A percentile compares a stretch with the other conserved stretches of the same genome.
phyloP scores from a whole-genome alignment of 495 filamentous ascomycete genomes.

The Penicillium angulare region DNA sequence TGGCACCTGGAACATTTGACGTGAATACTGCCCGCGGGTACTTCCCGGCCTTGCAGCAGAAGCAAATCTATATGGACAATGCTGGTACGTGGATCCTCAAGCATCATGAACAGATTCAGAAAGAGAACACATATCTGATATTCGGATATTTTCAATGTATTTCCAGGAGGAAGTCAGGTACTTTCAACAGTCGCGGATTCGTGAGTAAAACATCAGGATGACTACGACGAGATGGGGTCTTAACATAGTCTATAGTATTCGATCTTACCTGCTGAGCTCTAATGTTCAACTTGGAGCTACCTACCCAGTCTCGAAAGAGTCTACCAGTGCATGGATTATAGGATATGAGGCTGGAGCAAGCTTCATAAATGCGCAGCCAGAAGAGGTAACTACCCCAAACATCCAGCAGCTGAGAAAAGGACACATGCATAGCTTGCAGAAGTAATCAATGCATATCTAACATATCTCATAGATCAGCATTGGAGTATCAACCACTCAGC shows the following conservation, averaged over 20 bases:
- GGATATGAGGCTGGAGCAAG: slow-evolving; percentile 61
- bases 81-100: slow-evolving; percentile 40
- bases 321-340: slow-evolving; percentile 52
- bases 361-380: slow-evolving; percentile 63
- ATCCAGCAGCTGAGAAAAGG: too few species aligned
- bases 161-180: slow-evolving; percentile 62
- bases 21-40: slow-evolving; percentile 52
- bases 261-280: slow-evolving; percentile 60
- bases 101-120: background rate
- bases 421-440: background rate
- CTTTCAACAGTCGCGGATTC: slow-evolving; percentile 62
- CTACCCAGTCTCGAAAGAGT: slow-evolving; percentile 53
- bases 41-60: slow-evolving; percentile 64
- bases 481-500: slow-evolving; percentile 68
- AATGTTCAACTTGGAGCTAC: slow-evolving; percentile 73
- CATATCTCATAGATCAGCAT: slow-evolving; percentile 34
- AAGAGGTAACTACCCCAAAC: slow-evolving; percentile 62
- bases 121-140: background rate
- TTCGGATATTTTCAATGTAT: too few species aligned
- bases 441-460: background rate
- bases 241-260: slow-evolving; percentile 45
- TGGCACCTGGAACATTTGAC: slow-evolving; percentile 38
- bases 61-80: slow-evolving; percentile 73
- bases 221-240: background rate
- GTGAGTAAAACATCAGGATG: slow-evolving; percentile 37